These are phyloP conservation scores for Graphilbum fragrans DNA, from an alignment of 2,329 filamentous ascomycete genomes.

Conservation along the genomic window DNA sequence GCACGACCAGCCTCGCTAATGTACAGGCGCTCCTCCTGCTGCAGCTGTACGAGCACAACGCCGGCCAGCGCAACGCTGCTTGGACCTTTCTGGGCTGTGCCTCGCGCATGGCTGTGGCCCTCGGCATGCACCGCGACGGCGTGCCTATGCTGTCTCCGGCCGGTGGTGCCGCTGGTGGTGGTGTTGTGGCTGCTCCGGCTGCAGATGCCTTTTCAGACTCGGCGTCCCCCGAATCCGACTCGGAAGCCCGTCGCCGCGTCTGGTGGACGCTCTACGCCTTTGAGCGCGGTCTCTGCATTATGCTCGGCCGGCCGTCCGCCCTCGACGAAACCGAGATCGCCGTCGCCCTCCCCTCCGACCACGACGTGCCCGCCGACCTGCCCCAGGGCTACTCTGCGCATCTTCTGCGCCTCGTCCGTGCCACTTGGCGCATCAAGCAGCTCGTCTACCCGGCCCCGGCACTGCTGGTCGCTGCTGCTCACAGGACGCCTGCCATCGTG, in stretches of 20 bases:
- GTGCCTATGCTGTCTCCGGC: not conserved
- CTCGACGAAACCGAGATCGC: constrained; percentile 23
- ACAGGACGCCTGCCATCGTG: not conserved
- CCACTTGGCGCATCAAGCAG: constrained; percentile 10
- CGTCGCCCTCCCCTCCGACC: constrained; percentile 21
- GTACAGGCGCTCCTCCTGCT: constrained; percentile 29
- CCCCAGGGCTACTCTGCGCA: constrained; percentile 4
- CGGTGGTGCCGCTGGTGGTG: not conserved
- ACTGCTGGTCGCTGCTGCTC: not conserved
- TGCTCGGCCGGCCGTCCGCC: constrained; percentile 23
- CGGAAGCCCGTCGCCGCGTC: constrained; percentile 17
- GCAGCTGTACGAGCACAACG: constrained; percentile 30
- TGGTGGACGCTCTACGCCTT: constrained; percentile 22
- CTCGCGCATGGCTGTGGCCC: constrained; percentile 28
- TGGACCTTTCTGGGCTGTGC: constrained; percentile 31
- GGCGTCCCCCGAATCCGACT: constrained; percentile 12
- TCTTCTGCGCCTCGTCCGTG: constrained; percentile 5
- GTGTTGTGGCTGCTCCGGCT: not conserved
- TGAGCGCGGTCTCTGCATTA: constrained; percentile 28
- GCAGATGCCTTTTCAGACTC: not conserved
- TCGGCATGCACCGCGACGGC: constrained; percentile 25
- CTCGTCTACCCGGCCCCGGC: constrained; percentile 6
- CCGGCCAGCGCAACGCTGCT: constrained; percentile 25
- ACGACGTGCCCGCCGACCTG: constrained; percentile 3
- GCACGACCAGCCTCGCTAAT: constrained; percentile 21